These are phyloP conservation scores for Daldinia vernicosa DNA, from an alignment of 495 filamentous ascomycete species.

Conservation along the genomic window DNA sequence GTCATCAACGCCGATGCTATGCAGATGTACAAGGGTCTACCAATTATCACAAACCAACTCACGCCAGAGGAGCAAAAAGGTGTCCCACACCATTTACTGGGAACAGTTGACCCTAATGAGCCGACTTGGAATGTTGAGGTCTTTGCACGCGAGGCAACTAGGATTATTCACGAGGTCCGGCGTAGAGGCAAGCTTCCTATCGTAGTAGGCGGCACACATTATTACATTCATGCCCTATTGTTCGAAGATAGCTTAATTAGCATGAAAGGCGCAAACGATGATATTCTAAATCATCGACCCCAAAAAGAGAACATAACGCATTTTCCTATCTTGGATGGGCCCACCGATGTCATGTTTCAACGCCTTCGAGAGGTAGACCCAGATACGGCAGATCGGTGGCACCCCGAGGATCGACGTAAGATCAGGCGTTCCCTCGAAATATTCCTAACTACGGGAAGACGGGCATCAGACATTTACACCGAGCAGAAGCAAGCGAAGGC, in stretches of 20 bases:
- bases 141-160: constrained; percentile 74
- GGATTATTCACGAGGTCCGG: constrained; percentile 79
- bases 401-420: constrained; percentile 89
- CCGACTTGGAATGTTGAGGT: constrained; percentile 81
- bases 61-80: constrained; percentile 75
- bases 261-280: constrained; percentile 35
- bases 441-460: constrained; percentile 78
- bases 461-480: constrained; percentile 87
- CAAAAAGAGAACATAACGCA: constrained; percentile 53
- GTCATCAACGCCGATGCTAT: constrained; percentile 99
- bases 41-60: constrained; percentile 96
- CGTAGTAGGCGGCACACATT: constrained; percentile 92
- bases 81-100: constrained; percentile 89
- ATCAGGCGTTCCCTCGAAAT: constrained; percentile 92
- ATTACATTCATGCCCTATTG: constrained; percentile 88
- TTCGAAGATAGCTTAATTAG: constrained; percentile 73
- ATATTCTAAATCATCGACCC: constrained; percentile 15
- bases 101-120: constrained; percentile 74
- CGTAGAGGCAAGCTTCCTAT: constrained; percentile 82
- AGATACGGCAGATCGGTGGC: constrained; percentile 89
- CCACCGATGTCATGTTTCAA: constrained; percentile 73
- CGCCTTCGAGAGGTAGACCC: constrained; percentile 85
- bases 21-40: constrained; percentile 94
- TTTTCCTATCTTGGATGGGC: constrained; percentile 76
- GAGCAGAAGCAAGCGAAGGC: constrained; percentile 65